Percentiles rank a stretch among this genome's conserved stretches.
Conservation (phyloP, 108 stramenopile species). For the Heterococcus sp. region DNA sequence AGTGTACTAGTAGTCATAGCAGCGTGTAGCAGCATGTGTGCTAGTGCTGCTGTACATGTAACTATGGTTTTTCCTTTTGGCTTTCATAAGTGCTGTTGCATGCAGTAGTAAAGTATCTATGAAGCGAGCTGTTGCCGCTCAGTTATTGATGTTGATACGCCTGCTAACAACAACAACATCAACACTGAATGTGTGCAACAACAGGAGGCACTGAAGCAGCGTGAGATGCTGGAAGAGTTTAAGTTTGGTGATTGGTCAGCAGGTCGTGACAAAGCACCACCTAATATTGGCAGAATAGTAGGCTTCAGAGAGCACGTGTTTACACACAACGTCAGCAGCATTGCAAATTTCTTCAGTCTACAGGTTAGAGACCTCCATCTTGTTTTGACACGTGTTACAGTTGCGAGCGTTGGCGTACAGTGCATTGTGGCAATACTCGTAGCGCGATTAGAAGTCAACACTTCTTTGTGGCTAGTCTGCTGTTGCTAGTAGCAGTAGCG, state of each 20-base stretch:
- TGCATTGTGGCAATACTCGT: background rate
- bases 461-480: background rate
- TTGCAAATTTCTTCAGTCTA: constrained; percentile 34
- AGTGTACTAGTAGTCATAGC: too few species aligned
- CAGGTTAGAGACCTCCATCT: constrained; percentile 51
- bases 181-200: too few species aligned
- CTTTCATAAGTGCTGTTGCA: too few species aligned
- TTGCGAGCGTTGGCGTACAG: background rate
- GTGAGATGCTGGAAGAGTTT: constrained; percentile 35
- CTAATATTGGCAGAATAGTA: constrained; percentile 29
- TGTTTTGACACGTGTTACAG: background rate
- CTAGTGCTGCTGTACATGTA: too few species aligned
- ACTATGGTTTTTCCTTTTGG: too few species aligned
- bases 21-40: too few species aligned
- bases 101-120: too few species aligned
- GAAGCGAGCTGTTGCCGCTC: too few species aligned
- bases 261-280: constrained; percentile 7
- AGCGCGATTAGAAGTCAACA: background rate
- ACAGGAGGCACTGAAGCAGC: constrained; percentile 38
- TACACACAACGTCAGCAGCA: constrained; percentile 16
- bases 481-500: background rate
- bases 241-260: constrained; percentile 10
- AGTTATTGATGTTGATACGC: too few species aligned
- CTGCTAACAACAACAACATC: too few species aligned
- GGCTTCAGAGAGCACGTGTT: constrained; percentile 48